Conservation (phyloP, 768 basidiomycete species). For the Ramaria sp. region DNA sequence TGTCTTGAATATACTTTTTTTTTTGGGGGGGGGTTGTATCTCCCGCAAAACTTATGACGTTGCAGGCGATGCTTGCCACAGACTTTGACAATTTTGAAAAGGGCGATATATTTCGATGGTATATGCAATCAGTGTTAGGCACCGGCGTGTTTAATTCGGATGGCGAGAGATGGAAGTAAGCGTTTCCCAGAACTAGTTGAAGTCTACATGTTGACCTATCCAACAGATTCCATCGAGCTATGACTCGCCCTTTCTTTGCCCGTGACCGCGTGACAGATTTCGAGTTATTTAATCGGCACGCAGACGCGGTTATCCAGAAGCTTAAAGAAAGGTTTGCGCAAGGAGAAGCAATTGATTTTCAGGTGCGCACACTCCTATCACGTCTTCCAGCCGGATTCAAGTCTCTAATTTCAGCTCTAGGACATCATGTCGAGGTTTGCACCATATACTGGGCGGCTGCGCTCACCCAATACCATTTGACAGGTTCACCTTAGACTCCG, state of each 20-base stretch:
- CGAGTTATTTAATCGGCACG: conserved; percentile 4
- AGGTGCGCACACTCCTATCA: background rate
- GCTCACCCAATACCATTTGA: background rate
- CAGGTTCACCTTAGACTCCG: conserved; percentile 24
- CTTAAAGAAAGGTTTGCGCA: conserved; percentile 3
- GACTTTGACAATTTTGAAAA: conserved; percentile 35
- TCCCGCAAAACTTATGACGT: conserved; percentile 6
- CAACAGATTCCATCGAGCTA: conserved; percentile 24
- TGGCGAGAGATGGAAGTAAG: conserved; percentile 19
- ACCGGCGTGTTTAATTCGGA: conserved; percentile 49
- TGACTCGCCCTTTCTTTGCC: conserved; percentile 19
- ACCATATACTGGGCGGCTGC: background rate
- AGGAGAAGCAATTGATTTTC: conserved; percentile 6
- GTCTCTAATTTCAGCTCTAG: background rate
- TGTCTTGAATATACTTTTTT: background rate
- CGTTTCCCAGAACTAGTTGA: conserved; percentile 10
- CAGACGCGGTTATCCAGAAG: background rate
- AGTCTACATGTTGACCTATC: background rate
- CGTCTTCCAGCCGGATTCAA: background rate
- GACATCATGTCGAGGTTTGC: conserved; percentile 2
- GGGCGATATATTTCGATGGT: conserved; percentile 26
- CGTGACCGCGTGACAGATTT: conserved; percentile 14
- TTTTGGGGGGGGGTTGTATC: too few species aligned
- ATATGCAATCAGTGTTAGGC: conserved; percentile 29
- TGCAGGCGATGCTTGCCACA: conserved; percentile 30